These are phyloP conservation scores for Colletotrichum lentis DNA, from an alignment of 2,329 filamentous ascomycete species.

Conservation along the genomic window DNA sequence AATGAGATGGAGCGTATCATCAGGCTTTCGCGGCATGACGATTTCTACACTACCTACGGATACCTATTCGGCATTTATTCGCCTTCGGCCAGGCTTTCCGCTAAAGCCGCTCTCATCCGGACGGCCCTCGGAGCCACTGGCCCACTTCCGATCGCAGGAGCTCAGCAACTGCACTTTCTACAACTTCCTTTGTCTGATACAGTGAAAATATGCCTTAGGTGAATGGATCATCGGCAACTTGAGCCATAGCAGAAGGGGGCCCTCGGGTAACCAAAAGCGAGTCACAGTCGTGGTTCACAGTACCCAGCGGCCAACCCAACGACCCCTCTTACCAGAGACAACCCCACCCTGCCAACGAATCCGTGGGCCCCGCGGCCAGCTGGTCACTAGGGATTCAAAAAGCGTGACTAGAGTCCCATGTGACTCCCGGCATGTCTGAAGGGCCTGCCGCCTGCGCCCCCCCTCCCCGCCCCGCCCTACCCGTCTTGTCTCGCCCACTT, in stretches of 20 bases:
- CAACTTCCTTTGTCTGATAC: no score
- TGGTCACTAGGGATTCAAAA: constrained; percentile 7
- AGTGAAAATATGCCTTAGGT: not conserved
- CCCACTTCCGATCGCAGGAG: not conserved
- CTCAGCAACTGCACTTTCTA: no score
- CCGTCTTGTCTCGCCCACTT: constrained; percentile 30
- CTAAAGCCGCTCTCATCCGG: constrained; percentile 27
- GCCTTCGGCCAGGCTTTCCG: constrained; percentile 10
- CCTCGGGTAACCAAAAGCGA: constrained; percentile 9
- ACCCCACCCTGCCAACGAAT: constrained; percentile 19
- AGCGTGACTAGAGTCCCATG: constrained; percentile 8
- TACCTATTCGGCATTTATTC: constrained; percentile 22
- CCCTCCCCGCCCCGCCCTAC: constrained; percentile 24
- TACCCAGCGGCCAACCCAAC: no score
- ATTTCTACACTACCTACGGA: constrained; percentile 1
- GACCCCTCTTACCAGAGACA: constrained; percentile 14
- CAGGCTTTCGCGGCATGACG: constrained; percentile 14
- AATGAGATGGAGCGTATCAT: constrained; percentile 7
- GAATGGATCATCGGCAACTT: constrained; percentile 23
- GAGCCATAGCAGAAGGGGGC: constrained; percentile 17
- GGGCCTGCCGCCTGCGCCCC: not conserved
- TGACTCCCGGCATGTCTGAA: constrained; percentile 22
- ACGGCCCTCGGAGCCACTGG: constrained; percentile 18
- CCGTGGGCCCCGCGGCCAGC: not conserved
- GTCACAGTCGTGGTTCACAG: not conserved